These are phyloP conservation scores for Flaveria linearis DNA, from an alignment of 129 eudicot genomes.

Conservation along the genomic window DNA sequence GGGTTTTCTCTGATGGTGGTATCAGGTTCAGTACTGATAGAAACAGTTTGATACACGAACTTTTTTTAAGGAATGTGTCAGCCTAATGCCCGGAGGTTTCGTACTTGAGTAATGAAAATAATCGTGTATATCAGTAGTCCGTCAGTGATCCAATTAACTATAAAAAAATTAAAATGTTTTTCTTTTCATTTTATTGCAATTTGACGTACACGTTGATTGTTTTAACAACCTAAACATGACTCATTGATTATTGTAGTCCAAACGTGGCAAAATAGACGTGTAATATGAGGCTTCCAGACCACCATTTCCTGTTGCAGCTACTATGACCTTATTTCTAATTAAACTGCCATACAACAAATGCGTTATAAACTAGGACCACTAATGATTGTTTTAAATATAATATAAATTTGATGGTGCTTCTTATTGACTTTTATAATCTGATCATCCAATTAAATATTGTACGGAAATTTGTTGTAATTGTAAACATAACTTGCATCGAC, in stretches of 20 bases:
- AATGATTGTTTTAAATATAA: neutral
- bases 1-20: no score
- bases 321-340: neutral
- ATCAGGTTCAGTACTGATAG: no score
- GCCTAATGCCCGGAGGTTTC: no score
- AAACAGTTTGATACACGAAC: no score
- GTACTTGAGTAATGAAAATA: no score
- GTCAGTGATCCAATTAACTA: no score
- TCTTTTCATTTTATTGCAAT: neutral
- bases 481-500: no score
- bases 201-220: constrained; percentile 11
- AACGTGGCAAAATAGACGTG: constrained; percentile 28
- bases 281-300: neutral
- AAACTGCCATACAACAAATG: neutral
- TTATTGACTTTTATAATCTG: neutral
- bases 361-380: neutral
- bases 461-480: neutral
- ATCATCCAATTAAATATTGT: neutral
- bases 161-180: no score
- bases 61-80: no score
- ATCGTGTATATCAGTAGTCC: no score
- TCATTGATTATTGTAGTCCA: constrained; percentile 30
- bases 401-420: neutral
- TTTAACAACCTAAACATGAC: constrained; percentile 21
- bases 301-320: neutral